Conservation (phyloP, 2,329 filamentous ascomycete genomes). For the Fonsecaea monophora region DNA sequence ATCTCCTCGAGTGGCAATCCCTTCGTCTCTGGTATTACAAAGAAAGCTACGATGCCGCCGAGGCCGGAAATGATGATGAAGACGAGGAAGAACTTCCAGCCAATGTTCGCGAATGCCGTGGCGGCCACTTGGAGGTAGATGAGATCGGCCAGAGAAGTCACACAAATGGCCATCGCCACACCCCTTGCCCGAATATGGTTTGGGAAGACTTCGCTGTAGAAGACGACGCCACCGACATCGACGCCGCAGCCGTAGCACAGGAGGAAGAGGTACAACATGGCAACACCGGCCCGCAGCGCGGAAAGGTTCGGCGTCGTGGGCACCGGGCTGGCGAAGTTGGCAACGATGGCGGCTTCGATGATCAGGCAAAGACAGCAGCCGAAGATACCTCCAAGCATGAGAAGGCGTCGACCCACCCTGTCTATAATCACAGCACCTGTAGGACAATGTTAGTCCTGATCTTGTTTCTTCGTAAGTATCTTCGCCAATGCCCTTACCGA, state of each 20-base stretch:
- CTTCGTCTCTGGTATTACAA: conserved; percentile 41
- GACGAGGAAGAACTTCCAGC: conserved; percentile 45
- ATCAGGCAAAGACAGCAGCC: conserved; percentile 24
- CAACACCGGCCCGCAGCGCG: conserved; percentile 46
- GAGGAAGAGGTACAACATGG: conserved; percentile 44
- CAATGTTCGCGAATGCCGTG: conserved; percentile 44
- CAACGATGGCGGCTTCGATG: conserved; percentile 30
- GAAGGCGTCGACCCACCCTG: conserved; percentile 38
- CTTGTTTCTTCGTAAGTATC: not conserved
- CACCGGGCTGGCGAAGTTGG: conserved; percentile 23
- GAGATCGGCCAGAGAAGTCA: conserved; percentile 16
- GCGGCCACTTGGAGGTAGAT: conserved; percentile 24
- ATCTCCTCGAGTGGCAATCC: conserved; percentile 44
- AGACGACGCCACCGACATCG: conserved; percentile 26
- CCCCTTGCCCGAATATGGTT: conserved; percentile 30
- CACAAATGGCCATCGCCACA: conserved; percentile 19
- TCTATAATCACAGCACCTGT: conserved; percentile 27
- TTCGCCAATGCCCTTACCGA: conserved; percentile 6
- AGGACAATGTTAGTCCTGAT: not conserved
- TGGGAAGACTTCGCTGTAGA: conserved; percentile 28
- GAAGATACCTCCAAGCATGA: conserved; percentile 39
- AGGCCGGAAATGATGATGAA: conserved; percentile 23
- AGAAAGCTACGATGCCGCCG: conserved; percentile 12
- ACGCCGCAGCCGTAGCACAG: conserved; percentile 11
- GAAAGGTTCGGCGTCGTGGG: conserved; percentile 35